Base-by-base conservation (phyloP, 148 eudicot genomes). In the Vaccinium darrowii region DNA sequence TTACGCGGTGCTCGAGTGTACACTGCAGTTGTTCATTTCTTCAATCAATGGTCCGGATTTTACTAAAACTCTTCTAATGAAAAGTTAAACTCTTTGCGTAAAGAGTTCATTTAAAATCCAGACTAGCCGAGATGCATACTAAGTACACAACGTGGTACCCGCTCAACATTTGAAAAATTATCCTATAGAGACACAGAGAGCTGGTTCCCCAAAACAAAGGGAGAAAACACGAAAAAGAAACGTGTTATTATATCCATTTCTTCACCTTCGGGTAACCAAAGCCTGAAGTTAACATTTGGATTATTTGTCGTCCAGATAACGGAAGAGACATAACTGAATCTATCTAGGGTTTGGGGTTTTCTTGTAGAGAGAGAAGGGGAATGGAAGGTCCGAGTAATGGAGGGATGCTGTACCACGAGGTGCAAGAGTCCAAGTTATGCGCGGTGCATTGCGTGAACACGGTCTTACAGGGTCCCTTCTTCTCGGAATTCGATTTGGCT, bases 381-480 rank as follows among this genome's bases (percentile, higher is more conserved):
- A 91, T 93, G 92, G 96, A 92, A 84, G 95, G 90, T 25, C 84
- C 92, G n/a, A 95, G 90, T 88, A 94, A 96, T 85, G 99, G 98
- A 0, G 99, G 98, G 56, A 89, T 96, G 95, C 81, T 96, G 85
- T 96, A 96, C 90, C 99, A 96, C 84, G 99, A 96, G 92, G 98
- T 95, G 19, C 99, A 96, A 87, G 99, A 96, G 86, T 90, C 94
- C 73, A 96, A 96, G 90, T 94, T 96, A 0, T 96, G 99, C 67
- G 99, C 98, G 0, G 99, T 96, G 73, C 99, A 96, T 88, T 96
- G 98, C 82, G 99, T 96, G 30, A 96, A 96, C 92, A 93, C 98
- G 14, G 99, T 94, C 9, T 79, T 96, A 51, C 99, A 96, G 85
- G 99, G 99, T 0, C 99, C 99, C 23, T 94, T 94, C 87, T 96